Percentiles rank a stretch among this genome's conserved stretches.
phyloP scores from a whole-genome alignment of 306 rosid genomes.

The Rosa persica region DNA sequence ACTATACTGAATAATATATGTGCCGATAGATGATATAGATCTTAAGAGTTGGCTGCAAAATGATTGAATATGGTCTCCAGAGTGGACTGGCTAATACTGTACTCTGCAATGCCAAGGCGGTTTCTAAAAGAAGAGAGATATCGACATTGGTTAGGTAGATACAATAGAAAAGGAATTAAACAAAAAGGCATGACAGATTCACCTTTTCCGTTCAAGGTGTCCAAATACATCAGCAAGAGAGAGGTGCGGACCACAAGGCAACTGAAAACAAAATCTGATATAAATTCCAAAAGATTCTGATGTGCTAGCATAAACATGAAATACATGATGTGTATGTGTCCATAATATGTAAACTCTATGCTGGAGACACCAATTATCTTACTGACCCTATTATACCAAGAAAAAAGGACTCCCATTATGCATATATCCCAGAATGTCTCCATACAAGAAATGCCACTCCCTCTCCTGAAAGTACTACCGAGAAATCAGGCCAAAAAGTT shows the following conservation, averaged over 20 bases:
- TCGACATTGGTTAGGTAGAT: slow-evolving; percentile 22
- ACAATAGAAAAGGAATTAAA: not conserved
- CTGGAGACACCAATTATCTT: not conserved
- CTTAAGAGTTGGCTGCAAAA: slow-evolving; percentile 77
- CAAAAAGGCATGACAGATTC: slow-evolving; percentile 18
- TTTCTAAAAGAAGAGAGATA: slow-evolving; percentile 36
- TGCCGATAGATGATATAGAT: not conserved
- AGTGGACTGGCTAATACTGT: slow-evolving; percentile 93
- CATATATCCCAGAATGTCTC: not conserved
- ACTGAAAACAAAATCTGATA: slow-evolving; percentile 43
- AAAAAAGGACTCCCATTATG: not conserved
- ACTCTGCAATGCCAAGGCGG: slow-evolving; percentile 75
- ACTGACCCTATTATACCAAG: not conserved
- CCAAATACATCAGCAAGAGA: slow-evolving; percentile 96
- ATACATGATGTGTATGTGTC: not conserved
- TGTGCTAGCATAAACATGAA: not conserved
- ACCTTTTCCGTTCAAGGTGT: slow-evolving; percentile 78
- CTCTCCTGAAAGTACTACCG: not conserved
- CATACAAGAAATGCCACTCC: not conserved
- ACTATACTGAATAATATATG: not conserved
- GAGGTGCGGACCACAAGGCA: slow-evolving; percentile 60
- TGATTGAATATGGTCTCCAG: slow-evolving; percentile 89
- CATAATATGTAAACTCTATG: not conserved
- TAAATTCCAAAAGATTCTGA: not conserved
- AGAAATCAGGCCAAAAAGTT: not conserved